Evolutionary conservation across 1,284 basidiomycete species (phyloP), one percentile per base, ranked within the genome.

Genomic region (Pyrrhoderma lamaoense): DNA sequence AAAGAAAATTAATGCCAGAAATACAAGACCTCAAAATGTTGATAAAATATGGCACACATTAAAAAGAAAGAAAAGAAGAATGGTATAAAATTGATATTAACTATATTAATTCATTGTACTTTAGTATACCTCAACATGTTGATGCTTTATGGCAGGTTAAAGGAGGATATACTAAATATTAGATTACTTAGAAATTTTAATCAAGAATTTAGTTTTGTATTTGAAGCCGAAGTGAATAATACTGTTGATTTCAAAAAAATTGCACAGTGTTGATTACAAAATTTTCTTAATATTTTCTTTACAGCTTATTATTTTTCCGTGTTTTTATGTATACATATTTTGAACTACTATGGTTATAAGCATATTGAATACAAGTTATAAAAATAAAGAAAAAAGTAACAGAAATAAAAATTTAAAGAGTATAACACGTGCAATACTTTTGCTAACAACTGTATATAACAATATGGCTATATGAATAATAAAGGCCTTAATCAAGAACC

Each of bases 21-120:
- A 49, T 13, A 54, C 57, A 3, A 58, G 56, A 3, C 66, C 67
- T 14, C 39, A 8, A 2, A 61, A 58, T 49, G 21, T 42, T 8
- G 58, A 61, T 23, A 55, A 65, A 42, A 49, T 69, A 40, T 69
- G 64, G 67, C 38, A 46, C 8, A 51, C 45, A n/a, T 35, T 61
- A 38, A 49, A n/a, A n/a, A n/a, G n/a, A n/a, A n/a, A n/a, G n/a
- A n/a, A n/a, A 58, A 53, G 55, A 61, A 51, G 58, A 62, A 47
- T 63, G 61, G 60, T 21, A 39, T n/a, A 43, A 45, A 3, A 55
- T 61, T 42, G 44, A 43, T 8, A 38, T 45, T 22, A 43, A 47
- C 18, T 54, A 53, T 56, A 52, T 60, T n/a, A 14, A 49, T 13
- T 49, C 50, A 8, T 53, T 63, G 8, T 59, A 58, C 47, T 52